phyloP scores from a whole-genome alignment of 306 rosid genomes.

The Argentina anserina region DNA sequence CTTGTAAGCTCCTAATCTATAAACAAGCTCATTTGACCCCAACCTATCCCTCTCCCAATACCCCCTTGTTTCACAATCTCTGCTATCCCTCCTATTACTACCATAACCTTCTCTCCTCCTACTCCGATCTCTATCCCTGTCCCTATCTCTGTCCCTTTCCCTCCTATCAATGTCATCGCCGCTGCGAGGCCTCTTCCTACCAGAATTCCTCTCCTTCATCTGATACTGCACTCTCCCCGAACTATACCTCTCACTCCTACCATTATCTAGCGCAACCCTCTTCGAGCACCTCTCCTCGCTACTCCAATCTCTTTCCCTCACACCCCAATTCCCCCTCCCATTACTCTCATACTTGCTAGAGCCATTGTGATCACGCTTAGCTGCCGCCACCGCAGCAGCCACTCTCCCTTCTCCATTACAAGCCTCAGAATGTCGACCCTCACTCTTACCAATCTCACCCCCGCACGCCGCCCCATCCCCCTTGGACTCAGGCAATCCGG shows the following conservation, averaged over 20 bases:
- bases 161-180: conserved; percentile 64
- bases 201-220: conserved; percentile 39
- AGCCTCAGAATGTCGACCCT: conserved; percentile 27
- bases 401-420: conserved; percentile 30
- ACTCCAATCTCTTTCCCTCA: conserved; percentile 30
- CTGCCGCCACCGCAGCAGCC: not conserved
- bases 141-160: conserved; percentile 59
- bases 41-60: conserved; percentile 93
- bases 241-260: conserved; percentile 46
- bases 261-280: conserved; percentile 47
- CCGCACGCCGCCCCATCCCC: not conserved
- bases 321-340: conserved; percentile 18
- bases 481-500: conserved; percentile 40
- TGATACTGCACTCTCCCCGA: conserved; percentile 40
- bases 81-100: conserved; percentile 56
- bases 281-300: conserved; percentile 54
- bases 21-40: conserved; percentile 64
- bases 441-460: conserved; percentile 25
- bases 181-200: conserved; percentile 59
- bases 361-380: conserved; percentile 31
- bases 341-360: conserved; percentile 18
- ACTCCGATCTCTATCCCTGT: conserved; percentile 36
- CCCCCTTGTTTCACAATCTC: conserved; percentile 68
- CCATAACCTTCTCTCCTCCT: conserved; percentile 60
- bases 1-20: conserved; percentile 66